These are phyloP conservation scores for Thermochaetoides thermophila DNA, from an alignment of 495 filamentous ascomycete species.

Conservation along the genomic window DNA sequence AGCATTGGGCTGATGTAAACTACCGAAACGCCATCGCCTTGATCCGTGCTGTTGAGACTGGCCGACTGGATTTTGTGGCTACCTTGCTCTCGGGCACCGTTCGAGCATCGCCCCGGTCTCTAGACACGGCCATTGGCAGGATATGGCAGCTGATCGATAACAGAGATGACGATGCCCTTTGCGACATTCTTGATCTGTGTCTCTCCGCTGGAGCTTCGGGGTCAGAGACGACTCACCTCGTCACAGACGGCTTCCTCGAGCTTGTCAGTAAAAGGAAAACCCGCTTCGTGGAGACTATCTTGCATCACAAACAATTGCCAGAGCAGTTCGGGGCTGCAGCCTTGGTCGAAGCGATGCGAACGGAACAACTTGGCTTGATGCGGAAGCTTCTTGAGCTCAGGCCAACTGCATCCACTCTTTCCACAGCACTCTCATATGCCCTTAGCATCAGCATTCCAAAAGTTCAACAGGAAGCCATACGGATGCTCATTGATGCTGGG, in stretches of 20 bases:
- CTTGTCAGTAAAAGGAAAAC: constrained; percentile 7
- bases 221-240: constrained; percentile 11
- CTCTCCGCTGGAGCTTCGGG: constrained; percentile 14
- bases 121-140: constrained; percentile 14
- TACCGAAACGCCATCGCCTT: constrained; percentile 13
- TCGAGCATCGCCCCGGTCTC: constrained; percentile 11
- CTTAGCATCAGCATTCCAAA: constrained; percentile 7
- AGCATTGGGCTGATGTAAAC: constrained; percentile 18
- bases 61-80: constrained; percentile 13
- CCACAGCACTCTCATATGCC: constrained; percentile 12
- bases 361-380: constrained; percentile 10
- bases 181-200: constrained; percentile 15
- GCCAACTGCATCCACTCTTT: constrained; percentile 10
- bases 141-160: constrained; percentile 4
- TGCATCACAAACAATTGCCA: constrained; percentile 6
- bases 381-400: constrained; percentile 12
- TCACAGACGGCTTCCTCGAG: constrained; percentile 13
- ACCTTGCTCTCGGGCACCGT: constrained; percentile 14
- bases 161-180: constrained; percentile 1
- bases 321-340: constrained; percentile 12
- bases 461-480: constrained; percentile 7
- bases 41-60: constrained; percentile 12
- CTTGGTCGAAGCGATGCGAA: constrained; percentile 14
- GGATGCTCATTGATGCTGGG: constrained; percentile 11
- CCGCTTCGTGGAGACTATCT: constrained; percentile 11